A percentile compares a stretch with the other conserved stretches of the same genome.
Evolutionary conservation across 345 rosid genomes (phyloP).

Genomic region (Lumnitzera racemosa): DNA sequence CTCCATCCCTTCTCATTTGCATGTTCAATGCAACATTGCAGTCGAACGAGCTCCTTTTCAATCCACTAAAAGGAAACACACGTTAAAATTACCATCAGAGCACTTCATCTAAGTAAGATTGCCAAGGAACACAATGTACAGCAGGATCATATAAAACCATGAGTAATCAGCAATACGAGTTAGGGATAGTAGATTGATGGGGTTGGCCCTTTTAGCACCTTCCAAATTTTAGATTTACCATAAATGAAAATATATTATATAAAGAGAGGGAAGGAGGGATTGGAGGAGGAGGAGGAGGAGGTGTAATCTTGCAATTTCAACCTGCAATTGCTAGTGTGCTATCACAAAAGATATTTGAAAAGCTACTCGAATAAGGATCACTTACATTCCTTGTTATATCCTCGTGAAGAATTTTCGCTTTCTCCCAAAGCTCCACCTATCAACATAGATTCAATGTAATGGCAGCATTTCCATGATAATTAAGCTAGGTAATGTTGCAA

Average conservation of each 20-base stretch:
- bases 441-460: slow-evolving; percentile 4
- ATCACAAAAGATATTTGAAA: not conserved
- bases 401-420: slow-evolving; percentile 42
- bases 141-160: no score
- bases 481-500: no score
- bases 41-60: slow-evolving; percentile 22
- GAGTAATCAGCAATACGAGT: no score
- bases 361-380: slow-evolving; percentile 1
- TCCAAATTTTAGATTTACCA: no score
- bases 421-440: slow-evolving; percentile 42
- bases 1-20: slow-evolving; percentile 65
- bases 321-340: not conserved
- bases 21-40: slow-evolving; percentile 25
- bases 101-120: no score
- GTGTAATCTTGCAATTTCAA: not conserved
- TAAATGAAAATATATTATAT: no score
- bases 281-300: no score
- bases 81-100: not conserved
- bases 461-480: no score
- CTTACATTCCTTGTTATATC: slow-evolving; percentile 42
- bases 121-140: no score
- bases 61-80: slow-evolving; percentile 30
- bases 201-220: no score
- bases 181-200: no score
- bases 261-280: no score